Conservation (phyloP, 1,284 basidiomycete species). For the Xanthoconium separans region DNA sequence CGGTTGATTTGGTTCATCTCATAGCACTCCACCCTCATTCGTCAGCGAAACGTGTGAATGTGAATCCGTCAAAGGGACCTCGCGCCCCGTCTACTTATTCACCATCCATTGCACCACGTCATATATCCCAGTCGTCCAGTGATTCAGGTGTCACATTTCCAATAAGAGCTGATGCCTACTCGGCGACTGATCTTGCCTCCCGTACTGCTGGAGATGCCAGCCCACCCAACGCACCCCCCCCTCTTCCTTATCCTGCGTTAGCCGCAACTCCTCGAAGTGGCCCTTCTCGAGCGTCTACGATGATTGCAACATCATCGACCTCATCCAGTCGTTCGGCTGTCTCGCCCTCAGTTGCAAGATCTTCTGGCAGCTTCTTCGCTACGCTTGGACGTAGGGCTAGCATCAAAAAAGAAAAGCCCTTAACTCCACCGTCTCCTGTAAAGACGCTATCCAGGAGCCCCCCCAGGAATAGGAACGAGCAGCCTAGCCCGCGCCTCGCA, state of each 20-base stretch:
- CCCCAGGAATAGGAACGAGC: slow-evolving; percentile 34
- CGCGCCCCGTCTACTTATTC: slow-evolving; percentile 34
- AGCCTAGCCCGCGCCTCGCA: slow-evolving; percentile 32
- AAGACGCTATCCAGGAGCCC: slow-evolving; percentile 45
- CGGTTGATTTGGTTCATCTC: slow-evolving; percentile 10
- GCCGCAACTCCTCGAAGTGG: slow-evolving; percentile 34
- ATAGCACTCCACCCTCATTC: slow-evolving; percentile 31
- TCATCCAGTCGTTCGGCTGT: slow-evolving; percentile 31
- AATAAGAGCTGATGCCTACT: slow-evolving; percentile 68
- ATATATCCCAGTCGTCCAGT: slow-evolving; percentile 67
- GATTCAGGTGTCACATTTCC: slow-evolving; percentile 78
- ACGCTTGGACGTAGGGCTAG: slow-evolving; percentile 73
- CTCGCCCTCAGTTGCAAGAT: slow-evolving; percentile 37
- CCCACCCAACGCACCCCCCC: slow-evolving; percentile 54
- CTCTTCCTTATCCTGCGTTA: slow-evolving; percentile 75
- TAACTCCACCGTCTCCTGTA: slow-evolving; percentile 33
- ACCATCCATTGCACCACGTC: slow-evolving; percentile 51
- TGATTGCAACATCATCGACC: slow-evolving; percentile 36
- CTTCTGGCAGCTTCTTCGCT: slow-evolving; percentile 65
- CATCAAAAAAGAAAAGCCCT: slow-evolving; percentile 40
- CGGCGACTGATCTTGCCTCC: slow-evolving; percentile 68
- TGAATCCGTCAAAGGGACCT: slow-evolving; percentile 23
- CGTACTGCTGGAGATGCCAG: slow-evolving; percentile 44
- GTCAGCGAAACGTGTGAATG: slow-evolving; percentile 23
- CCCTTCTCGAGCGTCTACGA: slow-evolving; percentile 28